Evolutionary conservation across 1,284 basidiomycete genomes (phyloP).

Genomic region (Wolfiporia cocos): DNA sequence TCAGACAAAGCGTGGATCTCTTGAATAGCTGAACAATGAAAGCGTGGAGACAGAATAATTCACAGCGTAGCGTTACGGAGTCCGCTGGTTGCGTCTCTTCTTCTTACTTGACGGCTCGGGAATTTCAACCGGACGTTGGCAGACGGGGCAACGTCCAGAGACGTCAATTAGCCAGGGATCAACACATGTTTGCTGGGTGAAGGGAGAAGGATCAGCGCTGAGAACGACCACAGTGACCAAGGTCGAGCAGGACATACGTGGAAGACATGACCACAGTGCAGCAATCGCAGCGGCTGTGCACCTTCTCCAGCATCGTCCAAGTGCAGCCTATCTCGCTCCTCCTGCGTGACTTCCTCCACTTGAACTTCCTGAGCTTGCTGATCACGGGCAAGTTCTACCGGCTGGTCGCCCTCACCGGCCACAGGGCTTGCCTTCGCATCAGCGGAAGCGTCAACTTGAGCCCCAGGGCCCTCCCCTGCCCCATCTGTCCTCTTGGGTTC

Average conservation of each 20-base stretch:
- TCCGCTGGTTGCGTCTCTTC: conserved; percentile 11
- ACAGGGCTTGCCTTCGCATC: conserved; percentile 9
- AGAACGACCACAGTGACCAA: no score
- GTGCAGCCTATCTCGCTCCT: conserved; percentile 35
- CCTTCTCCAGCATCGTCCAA: conserved; percentile 68
- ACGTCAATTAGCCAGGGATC: conserved; percentile 76
- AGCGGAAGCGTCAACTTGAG: conserved; percentile 7
- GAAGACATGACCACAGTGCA: conserved; percentile 76
- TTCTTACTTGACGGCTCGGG: conserved; percentile 19
- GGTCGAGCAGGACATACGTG: conserved; percentile 60
- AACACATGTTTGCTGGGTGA: conserved; percentile 63
- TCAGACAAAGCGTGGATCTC: no score
- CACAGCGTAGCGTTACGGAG: neutral
- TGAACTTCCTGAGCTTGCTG: conserved; percentile 22
- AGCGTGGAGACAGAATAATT: neutral
- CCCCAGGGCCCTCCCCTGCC: conserved; percentile 12
- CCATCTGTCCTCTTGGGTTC: conserved; percentile 44
- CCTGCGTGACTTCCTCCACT: conserved; percentile 35
- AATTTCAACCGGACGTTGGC: conserved; percentile 51
- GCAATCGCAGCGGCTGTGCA: conserved; percentile 63
- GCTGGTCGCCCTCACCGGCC: conserved; percentile 7
- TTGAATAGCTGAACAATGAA: no score
- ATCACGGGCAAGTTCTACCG: conserved; percentile 1
- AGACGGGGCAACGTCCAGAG: conserved; percentile 75
- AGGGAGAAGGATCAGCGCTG: no score